Base-by-base conservation (phyloP, 2,329 filamentous ascomycete genomes). In the Colletotrichum phormii region DNA sequence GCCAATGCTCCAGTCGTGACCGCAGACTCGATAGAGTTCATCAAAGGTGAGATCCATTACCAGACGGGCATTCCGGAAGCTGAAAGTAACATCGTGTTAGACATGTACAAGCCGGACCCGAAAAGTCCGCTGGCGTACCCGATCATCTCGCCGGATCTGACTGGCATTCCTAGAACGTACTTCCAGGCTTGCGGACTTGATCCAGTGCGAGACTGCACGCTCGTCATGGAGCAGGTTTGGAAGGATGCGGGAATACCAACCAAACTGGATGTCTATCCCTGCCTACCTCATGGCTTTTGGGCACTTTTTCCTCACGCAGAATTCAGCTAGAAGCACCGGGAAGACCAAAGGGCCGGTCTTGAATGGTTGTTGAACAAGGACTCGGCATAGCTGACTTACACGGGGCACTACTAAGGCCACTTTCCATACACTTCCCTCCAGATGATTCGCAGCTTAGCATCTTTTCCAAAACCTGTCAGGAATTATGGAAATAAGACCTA, bases 161-260 rank as follows among this genome's bases (percentile, higher is more conserved):
- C 55, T 4, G 73, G 75, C 2, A 72, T 80, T 15, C 80, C 78
- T 12, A 80, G 76, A 72, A 81, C 80, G 8, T 82, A 81, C 61
- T 80, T 81, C 24, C 80, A 81, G 54, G 75, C 75, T 7, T 81
- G 77, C 35, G 80, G 79, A 2, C 60, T 79, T 12, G 80, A 82
- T 53, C 77, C 78, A 1, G 64, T 78, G 22, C 75, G 80, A 29
- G 80, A 82, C 58, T 78, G 76, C 55, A 77, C 75, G 1, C 69
- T 82, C 49, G 67, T 81, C 15, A 75, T 78, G 67, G 79, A 81
- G 58, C 78, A 79, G 54, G 74, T 79, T 9, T 79, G 76, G 72
- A 77, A 62, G 46, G 79, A 81, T 26, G 75, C 74, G 2, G 78
- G 77, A 0, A 75, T 81, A 1, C 55, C 63, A 9, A 81, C 79